Evolutionary conservation across 495 filamentous ascomycete species (phyloP).

Genomic region (Bombardia bombarda): DNA sequence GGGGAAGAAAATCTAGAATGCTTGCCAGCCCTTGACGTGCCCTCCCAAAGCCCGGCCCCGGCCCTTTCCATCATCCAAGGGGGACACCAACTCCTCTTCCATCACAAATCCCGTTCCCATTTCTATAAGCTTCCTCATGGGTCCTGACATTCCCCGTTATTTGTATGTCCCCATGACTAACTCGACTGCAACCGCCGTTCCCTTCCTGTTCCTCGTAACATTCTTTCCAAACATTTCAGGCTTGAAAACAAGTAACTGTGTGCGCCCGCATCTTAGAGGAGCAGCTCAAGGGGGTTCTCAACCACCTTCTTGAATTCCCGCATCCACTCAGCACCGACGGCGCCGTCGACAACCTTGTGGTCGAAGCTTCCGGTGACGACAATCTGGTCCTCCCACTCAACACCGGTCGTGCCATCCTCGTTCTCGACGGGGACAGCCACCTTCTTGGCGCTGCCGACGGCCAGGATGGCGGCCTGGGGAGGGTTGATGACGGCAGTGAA

Average conservation of each 20-base stretch:
- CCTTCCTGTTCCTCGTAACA: background rate
- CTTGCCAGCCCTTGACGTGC: too few relatives aligned
- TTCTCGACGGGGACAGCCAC: constrained; percentile 81
- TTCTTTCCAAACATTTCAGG: background rate
- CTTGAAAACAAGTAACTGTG: too few relatives aligned
- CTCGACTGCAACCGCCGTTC: too few relatives aligned
- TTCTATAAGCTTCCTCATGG: too few relatives aligned
- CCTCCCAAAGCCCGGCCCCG: too few relatives aligned
- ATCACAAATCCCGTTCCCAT: too few relatives aligned
- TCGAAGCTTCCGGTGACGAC: constrained; percentile 91
- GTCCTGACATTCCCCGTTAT: too few relatives aligned
- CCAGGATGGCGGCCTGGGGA: constrained; percentile 91
- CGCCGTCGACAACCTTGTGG: constrained; percentile 85
- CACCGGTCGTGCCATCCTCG: constrained; percentile 63
- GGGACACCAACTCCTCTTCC: too few relatives aligned
- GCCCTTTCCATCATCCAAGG: too few relatives aligned
- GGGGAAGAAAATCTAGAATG: too few relatives aligned
- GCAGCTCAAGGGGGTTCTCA: constrained; percentile 91
- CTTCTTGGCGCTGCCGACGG: constrained; percentile 90
- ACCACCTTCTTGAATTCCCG: constrained; percentile 93
- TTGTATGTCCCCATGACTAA: too few relatives aligned
- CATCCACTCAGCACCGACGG: constrained; percentile 96
- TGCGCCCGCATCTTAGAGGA: constrained; percentile 54
- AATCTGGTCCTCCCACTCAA: constrained; percentile 97
- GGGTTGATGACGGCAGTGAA: constrained; percentile 99